Evolutionary conservation across 257 asterid genomes (phyloP), one percentile per base, ranked within the genome.

Genomic region (Lithospermum erythrorhizon): DNA sequence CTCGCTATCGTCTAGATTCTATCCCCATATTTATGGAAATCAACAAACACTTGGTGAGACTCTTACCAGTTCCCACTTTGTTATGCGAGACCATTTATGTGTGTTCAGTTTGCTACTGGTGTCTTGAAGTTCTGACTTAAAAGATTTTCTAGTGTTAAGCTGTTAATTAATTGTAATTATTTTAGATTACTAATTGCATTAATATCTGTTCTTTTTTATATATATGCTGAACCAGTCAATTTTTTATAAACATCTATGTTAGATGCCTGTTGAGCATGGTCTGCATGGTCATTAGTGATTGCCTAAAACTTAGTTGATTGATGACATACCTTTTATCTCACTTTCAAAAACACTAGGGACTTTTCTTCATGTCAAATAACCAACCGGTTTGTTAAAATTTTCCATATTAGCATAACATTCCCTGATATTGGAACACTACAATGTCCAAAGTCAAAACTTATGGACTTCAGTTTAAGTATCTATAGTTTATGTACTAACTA

Each of bases 41-140:
- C 97, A 91, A 80, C 96, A 78, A 76, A 88, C 97, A 37, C 79
- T 91, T 70, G 95, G 96, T 90, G 75, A 55, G 72, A 68, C 63
- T 78, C 65, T 8, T 37, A 37, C 16, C 49, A 41, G 49, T 74
- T 65, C 59, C 45, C 52, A 25, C 25, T 64, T 57, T 23, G 70
- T 51, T 14, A 53, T 5, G 6, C 17, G 21, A 23, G 45, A 3
- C 13, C 9, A 21, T 49, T 22, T 21, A 10, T 17, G 19, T 27
- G 11, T 19, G n/a, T 62, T 53, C 55, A 52, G 41, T 0, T 37
- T 64, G 8, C 30, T 8, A 15, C 57, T 64, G 47, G 41, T 53
- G 17, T 9, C 55, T 61, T 37, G 62, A 53, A 64, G 51, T 41
- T 64, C 24, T 37, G 47, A 55, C 16, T 22, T 64, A 16, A 13